Base-by-base conservation (phyloP, 176 grass and related monocot species). In the Bonia amplexicaulis region DNA sequence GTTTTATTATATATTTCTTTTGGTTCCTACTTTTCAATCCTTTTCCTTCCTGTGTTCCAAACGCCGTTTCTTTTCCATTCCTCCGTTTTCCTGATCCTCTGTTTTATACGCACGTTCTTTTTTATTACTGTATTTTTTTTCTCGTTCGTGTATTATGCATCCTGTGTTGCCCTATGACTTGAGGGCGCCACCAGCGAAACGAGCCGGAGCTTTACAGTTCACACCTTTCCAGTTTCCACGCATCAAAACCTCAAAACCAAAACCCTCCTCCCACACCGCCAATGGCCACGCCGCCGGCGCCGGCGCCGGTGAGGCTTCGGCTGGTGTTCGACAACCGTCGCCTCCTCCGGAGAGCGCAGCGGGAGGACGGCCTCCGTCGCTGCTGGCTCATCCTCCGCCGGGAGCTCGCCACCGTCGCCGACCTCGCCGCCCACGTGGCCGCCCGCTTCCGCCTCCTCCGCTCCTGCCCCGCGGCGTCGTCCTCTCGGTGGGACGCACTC, bases 301-400 rank as follows among this genome's bases (percentile, higher is more conserved):
- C 66, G 69, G 69, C 60, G 49, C 27, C 66, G 68, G 74, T 93
- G 66, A 80, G 92, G 75, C 70, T 97, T 5, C 95, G 92, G 7
- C 77, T 97, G 25, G 59, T 90, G 14, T 94, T 97, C 79, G 84
- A 88, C 3, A 86, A 84, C 45, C n/a, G 44, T 52, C 27, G 78
- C 52, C 77, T 94, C 60, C 95, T 97, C 57, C 90, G 88, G 26
- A 71, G 76, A 80, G 58, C 77, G 31, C 90, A 93, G 45, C 69
- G 86, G 48, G 58, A 82, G 49, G 85, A 85, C 1, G 92, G 90
- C 49, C 84, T 97, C n/a, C 77, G 75, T 16, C 88, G 92, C 41
- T 93, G 92, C 87, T 97, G 95, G 92, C 75, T 97, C 31, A 85
- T 88, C 71, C 87, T 97, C 15, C 86, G 74, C 31, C 79, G 89